Evolutionary conservation across 208 protist species (phyloP), one percentile per base, ranked within the genome.

Genomic region (Acanthamoeba triangularis): DNA sequence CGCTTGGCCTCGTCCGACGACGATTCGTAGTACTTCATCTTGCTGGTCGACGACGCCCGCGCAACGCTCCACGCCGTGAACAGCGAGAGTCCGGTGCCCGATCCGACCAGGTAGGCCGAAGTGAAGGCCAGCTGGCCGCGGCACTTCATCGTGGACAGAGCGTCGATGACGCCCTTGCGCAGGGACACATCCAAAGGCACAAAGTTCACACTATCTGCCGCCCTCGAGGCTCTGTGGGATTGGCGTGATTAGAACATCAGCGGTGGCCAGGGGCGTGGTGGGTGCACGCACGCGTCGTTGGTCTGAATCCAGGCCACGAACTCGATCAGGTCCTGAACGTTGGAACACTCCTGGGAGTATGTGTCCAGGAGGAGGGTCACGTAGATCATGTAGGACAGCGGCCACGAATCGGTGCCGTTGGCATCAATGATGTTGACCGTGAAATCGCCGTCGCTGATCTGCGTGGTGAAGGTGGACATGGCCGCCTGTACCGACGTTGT

Each of bases 251-350:
- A 13, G 30, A 30, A 67, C 13, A 10, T n/a, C 18, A 72, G 30
- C 5, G 11, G 11, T 2, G 63, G 25, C 63, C 16, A 74, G 13
- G 65, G 33, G 1, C 14, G 33, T n/a, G 41, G 37, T 41, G 30
- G 25, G 47, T 16, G 52, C 47, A 23, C 47, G 80, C 33, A 88
- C 80, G 28, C 49, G 23, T 88, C 49, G n/a, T 88, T 88, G 25
- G 80, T 63, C 49, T 63, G 80, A 63, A 88, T 63, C 87, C 87
- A 93, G 14, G 63, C 37, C 25, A 76, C 41, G 35, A 93, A 93
- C n/a, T 56, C 65, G 14, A 93, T n/a, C 37, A 93, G 59, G 30
- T 88, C 80, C n/a, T 88, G 18, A 20, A 88, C 41, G 30, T 33
- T 56, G 44, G 80, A 47, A 25, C 80, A 88, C 30, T 88, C 47